Evolutionary conservation across 2,329 filamentous ascomycete genomes (phyloP).

Genomic region (Cladosporium sp.): DNA sequence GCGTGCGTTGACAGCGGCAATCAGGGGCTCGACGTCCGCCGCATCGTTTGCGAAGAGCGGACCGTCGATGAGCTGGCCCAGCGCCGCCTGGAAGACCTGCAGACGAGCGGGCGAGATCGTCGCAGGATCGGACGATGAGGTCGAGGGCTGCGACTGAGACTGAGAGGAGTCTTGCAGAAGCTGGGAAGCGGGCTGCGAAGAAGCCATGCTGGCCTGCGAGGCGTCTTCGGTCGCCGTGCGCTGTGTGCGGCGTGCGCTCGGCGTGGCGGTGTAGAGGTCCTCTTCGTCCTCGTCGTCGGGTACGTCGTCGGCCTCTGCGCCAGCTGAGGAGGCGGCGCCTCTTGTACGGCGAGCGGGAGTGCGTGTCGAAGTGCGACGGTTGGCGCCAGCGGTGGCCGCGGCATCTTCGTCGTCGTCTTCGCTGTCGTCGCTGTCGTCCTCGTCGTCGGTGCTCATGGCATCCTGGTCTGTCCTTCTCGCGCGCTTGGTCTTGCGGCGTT

Average conservation of each 20-base stretch:
- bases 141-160: constrained; percentile 29
- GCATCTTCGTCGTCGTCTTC: constrained; percentile 50
- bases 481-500: constrained; percentile 77
- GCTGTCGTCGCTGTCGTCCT: constrained; percentile 46
- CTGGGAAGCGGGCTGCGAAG: constrained; percentile 72
- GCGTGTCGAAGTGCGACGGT: constrained; percentile 21
- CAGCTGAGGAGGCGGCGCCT: constrained; percentile 30
- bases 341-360: constrained; percentile 20
- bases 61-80: constrained; percentile 78
- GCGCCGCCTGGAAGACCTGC: constrained; percentile 66
- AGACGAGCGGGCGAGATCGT: constrained; percentile 58
- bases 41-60: constrained; percentile 82
- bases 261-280: constrained; percentile 49
- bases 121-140: constrained; percentile 25
- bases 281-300: constrained; percentile 42
- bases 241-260: constrained; percentile 41
- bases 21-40: constrained; percentile 66
- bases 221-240: constrained; percentile 34
- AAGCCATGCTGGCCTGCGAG: constrained; percentile 63
- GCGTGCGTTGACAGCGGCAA: constrained; percentile 71
- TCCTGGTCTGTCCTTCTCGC: constrained; percentile 57
- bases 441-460: constrained; percentile 49
- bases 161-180: constrained; percentile 52
- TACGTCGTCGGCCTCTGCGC: constrained; percentile 41
- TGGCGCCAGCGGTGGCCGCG: constrained; percentile 13